Evolutionary conservation across 2,329 filamentous ascomycete species (phyloP).

Genomic region (Fusarium sp.): DNA sequence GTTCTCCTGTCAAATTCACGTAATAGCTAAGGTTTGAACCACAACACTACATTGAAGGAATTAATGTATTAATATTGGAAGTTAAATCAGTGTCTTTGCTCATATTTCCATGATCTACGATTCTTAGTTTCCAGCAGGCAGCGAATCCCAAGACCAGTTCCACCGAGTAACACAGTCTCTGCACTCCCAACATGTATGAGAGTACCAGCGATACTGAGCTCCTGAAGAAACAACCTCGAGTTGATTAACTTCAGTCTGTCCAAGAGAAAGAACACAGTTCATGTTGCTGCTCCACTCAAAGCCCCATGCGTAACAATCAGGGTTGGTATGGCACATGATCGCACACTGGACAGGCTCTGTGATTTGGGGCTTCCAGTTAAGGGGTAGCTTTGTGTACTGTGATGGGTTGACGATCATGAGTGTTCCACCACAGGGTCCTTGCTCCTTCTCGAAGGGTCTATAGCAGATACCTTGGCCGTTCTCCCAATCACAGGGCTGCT

Average conservation of each 20-base stretch:
- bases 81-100: background rate
- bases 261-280: background rate
- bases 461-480: background rate
- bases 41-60: too few relatives aligned
- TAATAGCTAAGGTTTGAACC: fast-evolving
- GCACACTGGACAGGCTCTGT: background rate
- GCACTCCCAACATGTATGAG: background rate
- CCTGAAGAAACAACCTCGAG: background rate
- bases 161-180: background rate
- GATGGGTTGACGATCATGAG: background rate
- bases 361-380: background rate
- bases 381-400: background rate
- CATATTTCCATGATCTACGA: fast-evolving
- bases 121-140: background rate
- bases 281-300: background rate
- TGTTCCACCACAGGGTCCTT: background rate
- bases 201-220: background rate
- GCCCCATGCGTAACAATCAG: background rate
- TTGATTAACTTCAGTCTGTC: background rate
- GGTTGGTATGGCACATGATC: background rate
- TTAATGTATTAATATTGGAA: background rate
- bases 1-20: background rate
- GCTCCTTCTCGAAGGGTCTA: background rate
- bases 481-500: background rate
- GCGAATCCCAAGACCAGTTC: background rate